These are phyloP conservation scores for Nannochloropsis gaditana DNA, from an alignment of 108 stramenopile genomes.

Conservation along the genomic window DNA sequence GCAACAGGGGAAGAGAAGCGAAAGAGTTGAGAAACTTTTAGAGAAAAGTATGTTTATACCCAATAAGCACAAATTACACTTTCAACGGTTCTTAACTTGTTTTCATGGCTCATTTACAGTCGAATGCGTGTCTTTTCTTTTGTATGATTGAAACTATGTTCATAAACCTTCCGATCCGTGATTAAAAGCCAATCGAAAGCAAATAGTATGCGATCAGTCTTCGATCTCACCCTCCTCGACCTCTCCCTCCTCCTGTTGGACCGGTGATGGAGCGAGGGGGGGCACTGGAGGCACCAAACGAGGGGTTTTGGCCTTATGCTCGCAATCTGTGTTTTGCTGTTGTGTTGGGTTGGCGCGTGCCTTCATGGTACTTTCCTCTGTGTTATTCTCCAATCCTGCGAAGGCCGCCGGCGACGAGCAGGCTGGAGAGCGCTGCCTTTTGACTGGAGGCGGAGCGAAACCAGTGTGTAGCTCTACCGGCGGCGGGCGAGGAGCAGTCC, in stretches of 20 bases:
- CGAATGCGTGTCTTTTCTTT: too few relatives aligned
- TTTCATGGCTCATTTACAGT: too few relatives aligned
- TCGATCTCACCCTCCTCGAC: not conserved
- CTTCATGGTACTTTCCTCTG: not conserved
- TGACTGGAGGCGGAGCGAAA: not conserved
- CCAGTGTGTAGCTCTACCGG: not conserved
- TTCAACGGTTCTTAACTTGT: too few relatives aligned
- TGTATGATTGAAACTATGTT: not conserved
- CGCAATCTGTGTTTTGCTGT: not conserved
- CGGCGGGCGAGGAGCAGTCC: not conserved
- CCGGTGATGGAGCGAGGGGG: not conserved
- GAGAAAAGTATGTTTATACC: not conserved
- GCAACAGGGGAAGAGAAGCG: not conserved
- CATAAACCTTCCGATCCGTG: too few relatives aligned
- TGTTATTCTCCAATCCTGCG: not conserved
- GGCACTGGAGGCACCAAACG: conserved; percentile 13
- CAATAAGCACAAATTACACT: not conserved
- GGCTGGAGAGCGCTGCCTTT: not conserved
- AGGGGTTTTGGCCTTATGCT: not conserved
- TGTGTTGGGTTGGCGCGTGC: not conserved
- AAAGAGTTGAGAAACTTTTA: not conserved
- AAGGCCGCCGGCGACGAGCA: not conserved
- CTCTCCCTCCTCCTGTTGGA: conserved; percentile 4
- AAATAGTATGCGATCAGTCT: not conserved
- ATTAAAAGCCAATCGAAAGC: too few relatives aligned